phyloP scores from a whole-genome alignment of 2,329 filamentous ascomycete species.

The Coleophoma eucalyptorum region DNA sequence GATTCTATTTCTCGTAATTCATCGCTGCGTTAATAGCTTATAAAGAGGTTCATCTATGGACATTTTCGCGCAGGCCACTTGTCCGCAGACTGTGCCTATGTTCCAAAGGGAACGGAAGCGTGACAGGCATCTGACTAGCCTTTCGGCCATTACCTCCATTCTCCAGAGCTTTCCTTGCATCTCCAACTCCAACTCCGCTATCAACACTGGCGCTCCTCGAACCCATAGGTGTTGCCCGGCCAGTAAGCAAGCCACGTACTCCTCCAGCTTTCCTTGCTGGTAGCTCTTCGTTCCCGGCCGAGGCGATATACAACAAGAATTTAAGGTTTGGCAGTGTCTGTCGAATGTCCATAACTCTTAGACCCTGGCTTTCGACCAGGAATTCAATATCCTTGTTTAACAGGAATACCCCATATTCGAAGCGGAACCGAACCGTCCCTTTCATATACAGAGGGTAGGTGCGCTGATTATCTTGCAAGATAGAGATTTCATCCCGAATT shows the following conservation, averaged over 20 bases:
- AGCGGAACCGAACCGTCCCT: constrained; percentile 75
- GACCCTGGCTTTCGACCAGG: constrained; percentile 59
- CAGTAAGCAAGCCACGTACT: constrained; percentile 53
- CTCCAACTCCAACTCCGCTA: constrained; percentile 18
- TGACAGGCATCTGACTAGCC: constrained; percentile 4
- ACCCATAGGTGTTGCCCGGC: constrained; percentile 21
- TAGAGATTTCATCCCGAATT: constrained; percentile 71
- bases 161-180: constrained; percentile 21
- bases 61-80: constrained; percentile 26
- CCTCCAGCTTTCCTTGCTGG: constrained; percentile 59
- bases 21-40: too few relatives aligned
- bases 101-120: constrained; percentile 11
- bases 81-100: constrained; percentile 24
- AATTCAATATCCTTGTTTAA: constrained; percentile 91
- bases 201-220: constrained; percentile 24
- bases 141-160: constrained; percentile 7
- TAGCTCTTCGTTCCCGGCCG: constrained; percentile 66
- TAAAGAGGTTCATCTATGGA: neutral
- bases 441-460: constrained; percentile 81
- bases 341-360: constrained; percentile 83
- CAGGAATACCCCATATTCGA: constrained; percentile 95
- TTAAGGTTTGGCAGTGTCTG: constrained; percentile 93
- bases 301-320: constrained; percentile 86
- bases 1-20: too few relatives aligned
- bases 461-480: constrained; percentile 42